Base-by-base conservation (phyloP, 75 land plant genomes). In the Adiantum capillusveneris region DNA sequence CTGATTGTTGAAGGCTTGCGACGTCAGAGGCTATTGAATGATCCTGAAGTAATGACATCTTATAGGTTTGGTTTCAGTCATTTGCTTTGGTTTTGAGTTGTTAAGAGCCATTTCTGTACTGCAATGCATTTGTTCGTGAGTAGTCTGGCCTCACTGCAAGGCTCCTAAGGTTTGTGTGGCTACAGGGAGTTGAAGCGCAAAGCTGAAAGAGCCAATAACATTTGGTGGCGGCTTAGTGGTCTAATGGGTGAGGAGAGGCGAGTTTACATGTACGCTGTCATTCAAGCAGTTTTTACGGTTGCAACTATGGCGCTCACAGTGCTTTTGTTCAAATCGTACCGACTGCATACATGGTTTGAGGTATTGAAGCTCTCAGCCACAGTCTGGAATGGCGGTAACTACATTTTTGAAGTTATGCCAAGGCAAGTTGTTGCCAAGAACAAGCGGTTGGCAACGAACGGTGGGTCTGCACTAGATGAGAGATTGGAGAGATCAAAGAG, bases 31-130 rank as follows among this genome's bases (percentile, higher is more conserved):
- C 20, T 72, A 49, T 36, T 72, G 37, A 72, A 43, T 9, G 75
- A 72, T 65, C 75, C 75, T 7, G 75, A 72, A 29, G 49, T 72
- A 17, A 65, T 65, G 75, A 72, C 75, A 20, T 72, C 75, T 21
- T 72, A 45, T 57, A 58, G 75, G 75, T 72, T n/a, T n/a, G n/a
- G n/a, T n/a, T n/a, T n/a, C n/a, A n/a, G n/a, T 34, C 37, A 9
- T 34, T 34, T 34, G 3, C 37, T 34, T 9, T 34, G 37, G 9
- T 34, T 9, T 5, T n/a, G n/a, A n/a, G n/a, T n/a, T n/a, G n/a
- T n/a, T 9, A 34, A 34, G 37, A 34, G 37, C 7, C 37, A 34
- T 3, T 5, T 34, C 37, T 5, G 9, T 34, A 5, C 9, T 34
- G 3, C 9, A 34, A n/a, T n/a, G 3, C 7, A 34, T 5, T 9